Conservation (phyloP, 208 protist species). For the Borovskyia barvae region DNA sequence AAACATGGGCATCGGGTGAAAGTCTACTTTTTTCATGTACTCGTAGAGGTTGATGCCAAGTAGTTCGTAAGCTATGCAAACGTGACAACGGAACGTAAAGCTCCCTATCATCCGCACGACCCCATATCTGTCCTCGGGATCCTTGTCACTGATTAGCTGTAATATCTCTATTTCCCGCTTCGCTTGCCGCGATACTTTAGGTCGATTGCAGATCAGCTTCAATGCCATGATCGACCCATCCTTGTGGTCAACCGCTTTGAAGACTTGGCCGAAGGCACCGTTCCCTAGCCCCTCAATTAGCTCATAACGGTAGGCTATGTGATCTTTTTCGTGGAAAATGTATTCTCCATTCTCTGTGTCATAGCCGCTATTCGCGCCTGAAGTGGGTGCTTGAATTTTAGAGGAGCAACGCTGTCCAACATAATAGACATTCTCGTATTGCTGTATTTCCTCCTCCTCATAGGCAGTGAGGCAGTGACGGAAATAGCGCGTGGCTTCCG, state of each 20-base stretch:
- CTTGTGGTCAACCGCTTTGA: conserved; percentile 71
- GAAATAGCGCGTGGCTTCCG: conserved; percentile 25
- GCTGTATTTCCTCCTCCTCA: conserved; percentile 62
- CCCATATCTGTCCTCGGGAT: conserved; percentile 59
- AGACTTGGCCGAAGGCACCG: conserved; percentile 87
- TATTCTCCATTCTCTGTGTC: conserved; percentile 95
- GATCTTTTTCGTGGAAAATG: conserved; percentile 81
- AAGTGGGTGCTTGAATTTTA: conserved; percentile 57
- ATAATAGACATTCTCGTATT: conserved; percentile 59
- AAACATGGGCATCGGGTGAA: conserved; percentile 76
- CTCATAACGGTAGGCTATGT: conserved; percentile 93
- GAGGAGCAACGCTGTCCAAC: conserved; percentile 56
- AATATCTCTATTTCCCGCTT: conserved; percentile 82
- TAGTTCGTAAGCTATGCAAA: conserved; percentile 80
- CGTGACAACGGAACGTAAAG: conserved; percentile 70
- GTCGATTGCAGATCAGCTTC: conserved; percentile 81
- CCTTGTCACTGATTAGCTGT: conserved; percentile 54
- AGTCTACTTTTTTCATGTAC: conserved; percentile 65
- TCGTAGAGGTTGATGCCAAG: conserved; percentile 77
- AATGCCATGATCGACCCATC: conserved; percentile 52
- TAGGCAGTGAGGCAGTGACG: conserved; percentile 45
- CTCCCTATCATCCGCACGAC: conserved; percentile 73
- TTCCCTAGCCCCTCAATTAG: conserved; percentile 66
- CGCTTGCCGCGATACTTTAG: conserved; percentile 63
- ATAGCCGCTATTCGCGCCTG: conserved; percentile 82